Base-by-base conservation (phyloP, 768 basidiomycete species). In the Jaapia argillacea region DNA sequence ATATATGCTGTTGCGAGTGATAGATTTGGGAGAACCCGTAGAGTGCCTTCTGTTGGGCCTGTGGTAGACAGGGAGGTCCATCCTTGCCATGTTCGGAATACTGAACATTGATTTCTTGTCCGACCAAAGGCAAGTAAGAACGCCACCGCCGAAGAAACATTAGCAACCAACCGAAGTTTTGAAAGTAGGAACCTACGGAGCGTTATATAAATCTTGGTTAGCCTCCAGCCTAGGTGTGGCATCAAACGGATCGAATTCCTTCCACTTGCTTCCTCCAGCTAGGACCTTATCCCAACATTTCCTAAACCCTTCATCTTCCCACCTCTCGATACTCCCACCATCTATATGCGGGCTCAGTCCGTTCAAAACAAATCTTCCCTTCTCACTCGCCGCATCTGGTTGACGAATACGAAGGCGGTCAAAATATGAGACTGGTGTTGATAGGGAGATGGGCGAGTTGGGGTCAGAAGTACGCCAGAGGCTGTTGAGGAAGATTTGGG, bases 381-480 rank as follows among this genome's bases (percentile, higher is more conserved):
- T 79, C 7, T 82, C 78, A 0, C 78, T 82, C 2, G 87, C 62
- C 0, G 75, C 85, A 0, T 85, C 87, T 0, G 85, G 82, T 23
- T 69, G 70, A 4, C 87, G 72, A 38, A 87, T 83, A 2, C 85
- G 71, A 7, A 88, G 62, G 4, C 86, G 71, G 59, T 90, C 86
- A 45, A 77, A 83, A 58, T 89, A 89, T 1, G 78, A 75, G n/a
- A 88, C 59, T 0, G 84, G 82, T 3, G 68, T 75, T 6, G 60
- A 51, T 22, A 85, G 66, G 45, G 64, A 66, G 43, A 81, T 58
- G 22, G 61, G 57, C 22, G 70, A 58, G 24, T 52, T 47, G 1
- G 68, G 57, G 42, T 72, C 63, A 3, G 73, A 64, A 36, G 71
- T 51, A 47, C 78, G 68, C 77, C 79, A 85, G 12, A 86, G 64